Base-by-base conservation (phyloP, 768 basidiomycete genomes). In the Lactifluus hygrophoroides region DNA sequence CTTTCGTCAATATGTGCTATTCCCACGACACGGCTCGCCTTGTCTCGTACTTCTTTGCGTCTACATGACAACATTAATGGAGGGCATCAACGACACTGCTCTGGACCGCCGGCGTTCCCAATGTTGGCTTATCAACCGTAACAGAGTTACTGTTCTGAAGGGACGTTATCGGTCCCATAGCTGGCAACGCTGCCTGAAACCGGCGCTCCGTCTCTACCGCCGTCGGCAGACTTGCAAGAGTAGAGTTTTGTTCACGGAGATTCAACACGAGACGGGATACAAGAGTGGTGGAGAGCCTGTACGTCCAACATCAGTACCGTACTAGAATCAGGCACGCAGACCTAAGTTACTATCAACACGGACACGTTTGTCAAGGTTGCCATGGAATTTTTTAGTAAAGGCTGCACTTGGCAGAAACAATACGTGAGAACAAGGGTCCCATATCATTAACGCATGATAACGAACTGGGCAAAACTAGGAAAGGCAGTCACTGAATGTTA, bases 181-280 rank as follows among this genome's bases (percentile, higher is more conserved):
- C n/a, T 9, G 57, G 35, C 27, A 52, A 7, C 19, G 23, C 53
- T 25, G 42, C 53, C 38, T 38, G 42, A 16, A 50, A 55, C 50
- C 42, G 52, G 42, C 53, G n/a, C 17, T 43, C 46, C 11, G 58
- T 42, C 14, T 60, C 58, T 10, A 60, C 27, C 8, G 40, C 23
- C 6, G 28, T 30, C 6, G 58, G 48, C 5, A 55, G 17, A 28
- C 43, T 34, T 3, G 35, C n/a, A 3, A 34, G 27, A 14, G 19
- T 5, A 25, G 43, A 4, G 28, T 45, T 37, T 17, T 27, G 48
- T 32, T 48, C 58, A 8, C 58, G 53, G 27, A 60, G 58, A 42
- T 55, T 60, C 35, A 60, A 45, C 54, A 60, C 46, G 51, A 60
- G 58, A 32, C 58, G 58, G 25, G 52, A 54, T 16, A 59, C 46